phyloP scores from a whole-genome alignment of 2,329 filamentous ascomycete genomes.

The Fusarium concolor region DNA sequence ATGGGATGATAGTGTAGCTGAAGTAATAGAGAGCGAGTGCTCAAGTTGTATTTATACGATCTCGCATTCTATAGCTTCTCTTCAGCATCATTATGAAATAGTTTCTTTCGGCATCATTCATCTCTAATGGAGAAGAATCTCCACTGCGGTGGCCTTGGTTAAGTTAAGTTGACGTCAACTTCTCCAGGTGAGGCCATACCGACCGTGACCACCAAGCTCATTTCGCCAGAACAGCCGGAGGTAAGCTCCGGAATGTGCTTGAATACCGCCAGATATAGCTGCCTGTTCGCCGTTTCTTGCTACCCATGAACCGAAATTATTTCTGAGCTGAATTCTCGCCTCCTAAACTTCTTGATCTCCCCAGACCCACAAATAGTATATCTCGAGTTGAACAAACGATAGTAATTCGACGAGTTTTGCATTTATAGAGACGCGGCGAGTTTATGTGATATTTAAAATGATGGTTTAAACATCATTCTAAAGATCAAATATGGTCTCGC shows the following conservation, averaged over 20 bases:
- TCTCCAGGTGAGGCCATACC: conserved; percentile 17
- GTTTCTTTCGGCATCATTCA: neutral
- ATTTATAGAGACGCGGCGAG: no score
- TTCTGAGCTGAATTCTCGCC: conserved; percentile 1
- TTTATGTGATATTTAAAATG: no score
- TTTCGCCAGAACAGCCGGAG: conserved; percentile 25
- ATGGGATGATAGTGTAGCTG: neutral
- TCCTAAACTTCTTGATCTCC: conserved; percentile 3
- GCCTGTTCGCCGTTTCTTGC: neutral
- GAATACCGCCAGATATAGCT: neutral
- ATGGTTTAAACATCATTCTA: no score
- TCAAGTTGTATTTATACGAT: conserved; percentile 13
- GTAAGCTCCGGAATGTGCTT: conserved; percentile 21
- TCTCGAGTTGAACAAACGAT: no score
- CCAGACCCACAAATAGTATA: no score
- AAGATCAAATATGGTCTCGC: no score
- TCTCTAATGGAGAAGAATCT: neutral
- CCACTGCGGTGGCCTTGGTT: conserved; percentile 3
- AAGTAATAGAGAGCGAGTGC: neutral
- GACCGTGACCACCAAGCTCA: neutral
- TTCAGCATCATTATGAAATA: conserved; percentile 11
- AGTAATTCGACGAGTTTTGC: no score
- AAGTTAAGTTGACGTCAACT: conserved; percentile 34
- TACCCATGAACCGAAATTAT: neutral
- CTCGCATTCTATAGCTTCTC: neutral